Conservation (phyloP, 495 filamentous ascomycete species). For the Tetracladium setigerum region DNA sequence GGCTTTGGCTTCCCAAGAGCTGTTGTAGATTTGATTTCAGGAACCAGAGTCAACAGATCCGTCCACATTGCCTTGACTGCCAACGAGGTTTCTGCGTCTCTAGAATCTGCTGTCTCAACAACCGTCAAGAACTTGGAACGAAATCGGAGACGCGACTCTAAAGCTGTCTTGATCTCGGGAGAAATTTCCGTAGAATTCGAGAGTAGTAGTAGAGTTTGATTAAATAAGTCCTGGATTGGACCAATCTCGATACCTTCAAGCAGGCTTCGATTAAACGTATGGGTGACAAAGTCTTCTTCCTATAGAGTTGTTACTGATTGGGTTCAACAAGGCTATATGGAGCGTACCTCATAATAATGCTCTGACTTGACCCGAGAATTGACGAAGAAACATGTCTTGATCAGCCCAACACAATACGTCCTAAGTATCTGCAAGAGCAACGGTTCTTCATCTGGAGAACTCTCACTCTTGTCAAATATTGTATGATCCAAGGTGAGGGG, state of each 20-base stretch:
- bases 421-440: constrained; percentile 63
- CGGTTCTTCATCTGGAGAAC: constrained; percentile 21
- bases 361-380: constrained; percentile 65
- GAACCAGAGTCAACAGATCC: constrained; percentile 34
- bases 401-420: constrained; percentile 76
- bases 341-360: constrained; percentile 75
- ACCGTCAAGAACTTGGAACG: constrained; percentile 53
- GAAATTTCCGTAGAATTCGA: constrained; percentile 31
- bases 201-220: constrained; percentile 50
- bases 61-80: constrained; percentile 38
- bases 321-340: neutral
- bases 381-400: constrained; percentile 79
- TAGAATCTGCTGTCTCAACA: constrained; percentile 35
- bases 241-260: constrained; percentile 52
- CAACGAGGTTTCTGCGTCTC: constrained; percentile 22
- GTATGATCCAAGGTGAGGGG: constrained; percentile 62
- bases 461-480: constrained; percentile 41
- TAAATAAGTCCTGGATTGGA: constrained; percentile 51
- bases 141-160: constrained; percentile 55
- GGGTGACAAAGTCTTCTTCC: constrained; percentile 95
- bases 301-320: constrained; percentile 25
- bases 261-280: constrained; percentile 75
- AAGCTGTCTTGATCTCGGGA: constrained; percentile 46
- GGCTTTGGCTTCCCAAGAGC: constrained; percentile 58
- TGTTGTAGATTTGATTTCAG: constrained; percentile 36